Conservation (phyloP, 495 filamentous ascomycete species). For the Talaromyces borbonicus region DNA sequence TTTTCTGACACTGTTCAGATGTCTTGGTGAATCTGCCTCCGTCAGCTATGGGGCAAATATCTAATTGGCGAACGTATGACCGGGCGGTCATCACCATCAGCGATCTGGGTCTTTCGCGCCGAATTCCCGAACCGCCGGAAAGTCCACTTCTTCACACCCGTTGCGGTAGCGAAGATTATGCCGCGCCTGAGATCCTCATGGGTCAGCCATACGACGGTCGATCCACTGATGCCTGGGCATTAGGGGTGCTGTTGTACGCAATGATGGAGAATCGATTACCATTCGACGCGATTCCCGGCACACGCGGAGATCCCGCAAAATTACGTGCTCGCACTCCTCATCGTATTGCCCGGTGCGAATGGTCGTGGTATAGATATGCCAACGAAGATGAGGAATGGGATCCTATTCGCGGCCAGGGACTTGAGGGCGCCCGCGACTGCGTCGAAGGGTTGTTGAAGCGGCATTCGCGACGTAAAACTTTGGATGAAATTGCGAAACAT, state of each 20-base stretch:
- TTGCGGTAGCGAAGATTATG: slow-evolving; percentile 95
- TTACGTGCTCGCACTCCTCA: slow-evolving; percentile 73
- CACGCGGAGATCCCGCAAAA: slow-evolving; percentile 55
- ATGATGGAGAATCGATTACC: slow-evolving; percentile 86
- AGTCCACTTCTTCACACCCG: slow-evolving; percentile 70
- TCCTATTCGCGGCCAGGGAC: slow-evolving; percentile 43
- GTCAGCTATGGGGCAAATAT: slow-evolving; percentile 35
- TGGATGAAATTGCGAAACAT: slow-evolving; percentile 59
- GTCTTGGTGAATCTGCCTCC: slow-evolving; percentile 77
- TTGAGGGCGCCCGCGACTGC: slow-evolving; percentile 65
- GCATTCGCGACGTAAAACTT: slow-evolving; percentile 58
- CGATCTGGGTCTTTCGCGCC: slow-evolving; percentile 83
- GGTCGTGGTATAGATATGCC: slow-evolving; percentile 82
- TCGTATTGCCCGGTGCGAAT: slow-evolving; percentile 88
- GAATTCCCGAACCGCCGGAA: slow-evolving; percentile 62
- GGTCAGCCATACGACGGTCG: slow-evolving; percentile 93
- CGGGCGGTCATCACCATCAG: slow-evolving; percentile 79
- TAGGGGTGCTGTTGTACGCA: slow-evolving; percentile 88
- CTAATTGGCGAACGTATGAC: slow-evolving; percentile 62
- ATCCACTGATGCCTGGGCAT: slow-evolving; percentile 84
- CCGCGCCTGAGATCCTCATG: slow-evolving; percentile 91
- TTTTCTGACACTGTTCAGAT: slow-evolving; percentile 45
- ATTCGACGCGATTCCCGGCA: slow-evolving; percentile 76
- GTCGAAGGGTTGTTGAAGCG: slow-evolving; percentile 79
- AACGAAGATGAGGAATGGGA: slow-evolving; percentile 66